A percentile compares a stretch with the other conserved stretches of the same genome.
Evolutionary conservation across 1,284 basidiomycete genomes (phyloP).

Genomic region (Ustilago vetiveriae): DNA sequence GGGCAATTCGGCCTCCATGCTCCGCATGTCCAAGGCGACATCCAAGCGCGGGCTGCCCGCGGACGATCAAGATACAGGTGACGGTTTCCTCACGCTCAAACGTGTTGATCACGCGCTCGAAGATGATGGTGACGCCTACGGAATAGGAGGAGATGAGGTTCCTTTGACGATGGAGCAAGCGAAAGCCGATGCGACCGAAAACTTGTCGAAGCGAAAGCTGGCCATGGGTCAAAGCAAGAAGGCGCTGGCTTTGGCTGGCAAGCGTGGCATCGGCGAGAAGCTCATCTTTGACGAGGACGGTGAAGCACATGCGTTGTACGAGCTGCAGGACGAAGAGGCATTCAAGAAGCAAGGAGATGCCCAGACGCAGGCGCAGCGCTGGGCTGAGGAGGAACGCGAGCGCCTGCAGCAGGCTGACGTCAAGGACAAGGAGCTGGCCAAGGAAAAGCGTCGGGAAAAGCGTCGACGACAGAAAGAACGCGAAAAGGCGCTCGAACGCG

Average conservation of each 20-base stretch:
- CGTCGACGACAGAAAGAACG: constrained; percentile 85
- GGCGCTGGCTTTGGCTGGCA: constrained; percentile 78
- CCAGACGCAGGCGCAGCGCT: constrained; percentile 80
- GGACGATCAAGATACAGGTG: constrained; percentile 69
- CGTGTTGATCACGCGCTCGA: constrained; percentile 83
- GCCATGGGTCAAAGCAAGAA: constrained; percentile 82
- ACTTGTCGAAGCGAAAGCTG: constrained; percentile 75
- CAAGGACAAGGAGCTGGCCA: constrained; percentile 61
- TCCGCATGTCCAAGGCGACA: constrained; percentile 2
- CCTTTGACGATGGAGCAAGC: constrained; percentile 35
- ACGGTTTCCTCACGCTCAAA: constrained; percentile 92
- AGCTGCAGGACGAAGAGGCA: constrained; percentile 77
- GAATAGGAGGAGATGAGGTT: constrained; percentile 18
- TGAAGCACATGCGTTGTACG: constrained; percentile 73
- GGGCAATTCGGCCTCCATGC: constrained; percentile 1
- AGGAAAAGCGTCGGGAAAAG: constrained; percentile 62
- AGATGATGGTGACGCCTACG: constrained; percentile 51
- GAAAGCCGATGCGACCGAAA: constrained; percentile 68
- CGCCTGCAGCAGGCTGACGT: constrained; percentile 81
- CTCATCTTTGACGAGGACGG: constrained; percentile 77
- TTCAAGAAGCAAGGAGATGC: constrained; percentile 77
- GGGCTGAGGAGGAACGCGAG: constrained; percentile 77
- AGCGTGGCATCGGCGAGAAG: constrained; percentile 82
- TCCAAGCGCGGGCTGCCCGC: constrained; percentile 2
- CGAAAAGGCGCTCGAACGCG: constrained; percentile 74